These are phyloP conservation scores for Lyophyllum semitale DNA, from an alignment of 768 basidiomycete species.

Conservation along the genomic window DNA sequence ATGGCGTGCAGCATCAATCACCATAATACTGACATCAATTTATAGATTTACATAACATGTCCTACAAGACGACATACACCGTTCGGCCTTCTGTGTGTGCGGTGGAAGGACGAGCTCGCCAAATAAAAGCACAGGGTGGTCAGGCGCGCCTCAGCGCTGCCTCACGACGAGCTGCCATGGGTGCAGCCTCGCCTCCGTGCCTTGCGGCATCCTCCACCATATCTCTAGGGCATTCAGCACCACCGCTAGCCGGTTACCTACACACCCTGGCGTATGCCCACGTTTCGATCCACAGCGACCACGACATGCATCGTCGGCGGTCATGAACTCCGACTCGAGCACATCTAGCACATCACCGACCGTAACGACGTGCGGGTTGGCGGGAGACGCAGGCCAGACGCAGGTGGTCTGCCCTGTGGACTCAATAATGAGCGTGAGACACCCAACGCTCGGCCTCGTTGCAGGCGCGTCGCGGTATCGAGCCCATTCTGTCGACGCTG, in stretches of 20 bases:
- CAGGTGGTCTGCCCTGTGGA: not conserved
- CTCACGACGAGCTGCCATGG: constrained; percentile 13
- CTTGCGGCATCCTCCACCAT: constrained; percentile 5
- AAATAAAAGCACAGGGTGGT: not conserved
- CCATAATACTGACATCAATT: too few species aligned
- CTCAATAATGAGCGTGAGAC: not conserved
- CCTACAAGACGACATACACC: not conserved
- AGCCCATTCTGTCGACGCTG: not conserved
- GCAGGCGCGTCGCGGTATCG: not conserved
- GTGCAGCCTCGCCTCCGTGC: not conserved
- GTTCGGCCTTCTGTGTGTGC: not conserved
- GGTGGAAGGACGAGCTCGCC: not conserved
- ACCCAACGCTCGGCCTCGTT: constrained; percentile 6
- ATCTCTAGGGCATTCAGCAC: not conserved
- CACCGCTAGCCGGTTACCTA: not conserved
- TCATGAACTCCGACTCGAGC: not conserved
- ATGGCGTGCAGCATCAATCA: too few species aligned
- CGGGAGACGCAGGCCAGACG: not conserved
- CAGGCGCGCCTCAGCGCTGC: not conserved
- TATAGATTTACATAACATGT: not conserved
- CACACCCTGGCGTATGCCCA: not conserved
- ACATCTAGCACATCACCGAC: constrained; percentile 5
- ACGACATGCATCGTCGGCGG: not conserved
- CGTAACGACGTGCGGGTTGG: not conserved
- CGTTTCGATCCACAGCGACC: not conserved